Evolutionary conservation across 1,139 yeast species (phyloP).

Genomic region (Diutina sp.): DNA sequence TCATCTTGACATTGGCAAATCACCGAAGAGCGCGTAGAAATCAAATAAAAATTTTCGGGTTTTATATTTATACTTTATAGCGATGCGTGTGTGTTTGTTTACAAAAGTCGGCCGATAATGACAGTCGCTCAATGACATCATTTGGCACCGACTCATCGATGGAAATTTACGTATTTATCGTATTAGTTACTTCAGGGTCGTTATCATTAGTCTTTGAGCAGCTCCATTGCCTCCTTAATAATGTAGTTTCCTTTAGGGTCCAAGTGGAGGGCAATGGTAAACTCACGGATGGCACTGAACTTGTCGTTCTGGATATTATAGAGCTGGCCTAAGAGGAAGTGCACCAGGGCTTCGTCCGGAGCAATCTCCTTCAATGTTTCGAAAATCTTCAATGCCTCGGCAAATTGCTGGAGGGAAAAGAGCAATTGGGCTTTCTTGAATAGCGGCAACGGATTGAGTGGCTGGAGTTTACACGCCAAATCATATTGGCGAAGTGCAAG

Average conservation of each 20-base stretch:
- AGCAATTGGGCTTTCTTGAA: conserved; percentile 82
- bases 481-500: conserved; percentile 78
- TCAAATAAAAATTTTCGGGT: too few species aligned
- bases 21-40: too few species aligned
- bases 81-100: too few species aligned
- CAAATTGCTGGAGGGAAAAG: conserved; percentile 57
- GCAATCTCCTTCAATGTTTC: conserved; percentile 62
- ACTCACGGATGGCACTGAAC: conserved; percentile 70
- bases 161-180: neutral
- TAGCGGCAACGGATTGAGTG: conserved; percentile 73
- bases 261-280: conserved; percentile 78
- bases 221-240: conserved; percentile 74
- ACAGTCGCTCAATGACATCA: too few species aligned
- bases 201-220: conserved; percentile 5
- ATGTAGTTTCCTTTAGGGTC: conserved; percentile 91
- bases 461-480: conserved; percentile 74
- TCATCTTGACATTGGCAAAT: too few species aligned
- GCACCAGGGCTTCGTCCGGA: conserved; percentile 93
- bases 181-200: neutral
- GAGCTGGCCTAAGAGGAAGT: conserved; percentile 76
- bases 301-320: conserved; percentile 68
- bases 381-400: conserved; percentile 62
- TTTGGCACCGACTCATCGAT: too few species aligned
- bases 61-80: too few species aligned
- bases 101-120: too few species aligned